Evolutionary conservation across 176 grass and related monocot genomes (phyloP).

Genomic region (Oryza meridionalis): DNA sequence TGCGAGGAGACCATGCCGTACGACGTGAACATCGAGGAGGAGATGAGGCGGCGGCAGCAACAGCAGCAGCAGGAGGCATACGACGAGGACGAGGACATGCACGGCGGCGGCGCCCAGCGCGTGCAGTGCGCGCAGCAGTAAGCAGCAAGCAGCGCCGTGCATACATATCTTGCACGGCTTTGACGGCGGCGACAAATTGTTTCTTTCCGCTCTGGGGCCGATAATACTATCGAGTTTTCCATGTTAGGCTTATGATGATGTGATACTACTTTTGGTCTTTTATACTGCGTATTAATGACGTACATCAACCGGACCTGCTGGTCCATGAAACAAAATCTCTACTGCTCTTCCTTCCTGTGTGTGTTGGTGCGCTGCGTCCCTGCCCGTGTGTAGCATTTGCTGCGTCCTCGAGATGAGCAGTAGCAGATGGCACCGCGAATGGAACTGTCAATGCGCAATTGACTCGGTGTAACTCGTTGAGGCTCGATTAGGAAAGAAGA

Average conservation of each 20-base stretch:
- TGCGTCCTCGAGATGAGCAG: background rate
- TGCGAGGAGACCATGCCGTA: slow-evolving; percentile 85
- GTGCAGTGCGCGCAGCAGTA: slow-evolving; percentile 94
- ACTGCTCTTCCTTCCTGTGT: background rate
- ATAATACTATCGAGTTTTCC: slow-evolving; percentile 21
- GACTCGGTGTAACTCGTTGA: too few relatives aligned
- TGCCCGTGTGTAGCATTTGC: too few relatives aligned
- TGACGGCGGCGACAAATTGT: slow-evolving; percentile 10
- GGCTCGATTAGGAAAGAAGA: background rate
- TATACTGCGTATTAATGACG: background rate
- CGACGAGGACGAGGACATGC: slow-evolving; percentile 77
- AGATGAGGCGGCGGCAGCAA: slow-evolving; percentile 78
- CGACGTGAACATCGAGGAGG: slow-evolving; percentile 78
- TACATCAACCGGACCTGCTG: background rate
- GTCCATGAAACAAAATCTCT: background rate
- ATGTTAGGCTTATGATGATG: background rate
- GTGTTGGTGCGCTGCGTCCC: too few relatives aligned
- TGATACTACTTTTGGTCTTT: slow-evolving; percentile 15
- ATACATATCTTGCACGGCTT: background rate
- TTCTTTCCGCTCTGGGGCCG: background rate
- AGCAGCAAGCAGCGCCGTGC: background rate
- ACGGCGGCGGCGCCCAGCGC: slow-evolving; percentile 61
- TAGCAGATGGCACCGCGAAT: too few relatives aligned
- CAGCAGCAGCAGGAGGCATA: slow-evolving; percentile 79
- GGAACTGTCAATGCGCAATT: background rate